Evolutionary conservation across 192 early-diverging fungal species (phyloP), one percentile per base, ranked within the genome.

Genomic region (Backusella morwellensis): DNA sequence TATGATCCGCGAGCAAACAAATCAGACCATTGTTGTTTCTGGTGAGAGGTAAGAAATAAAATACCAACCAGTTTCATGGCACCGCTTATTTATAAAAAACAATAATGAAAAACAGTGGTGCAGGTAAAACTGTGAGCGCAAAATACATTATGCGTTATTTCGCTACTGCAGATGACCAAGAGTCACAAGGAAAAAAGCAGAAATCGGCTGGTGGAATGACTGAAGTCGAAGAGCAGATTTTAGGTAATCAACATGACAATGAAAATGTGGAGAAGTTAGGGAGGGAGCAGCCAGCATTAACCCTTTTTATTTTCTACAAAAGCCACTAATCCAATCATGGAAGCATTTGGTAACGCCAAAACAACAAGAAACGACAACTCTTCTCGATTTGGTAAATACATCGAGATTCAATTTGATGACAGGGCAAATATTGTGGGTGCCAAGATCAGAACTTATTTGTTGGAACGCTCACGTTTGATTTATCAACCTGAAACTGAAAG

Each of bases 131-230:
- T 15, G 94, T 95, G 69, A 93, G 90, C 78, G 97, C 97, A 26
- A 96, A 96, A 78, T 98, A 94, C 85, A 96, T 99, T 54, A 99
- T 99, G 98, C 87, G 97, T 23, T 98, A 98, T 85, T 97, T 98
- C 89, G 91, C 92, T 15, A 91, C 92, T 2, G 93, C 89, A 7
- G 91, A 94, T 78, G 92, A 94, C 72, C 85, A 88, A 44, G 91
- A 89, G 56, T 80, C 81, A 41, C 80, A 78, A 44, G 83, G 72
- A 41, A 80, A 80, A 36, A 77, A 84, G 59, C 82, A 80, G 66
- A 84, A 70, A 81, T 82, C 72, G 68, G 77, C 29, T 77, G 72
- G 84, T 72, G 81, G 90, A 71, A 84, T 93, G 89, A 92, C 89
- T 52, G 88, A 87, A 73, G 89, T 91, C 0, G 94, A 95, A 78